Conservation (phyloP, 495 filamentous ascomycete species). For the Rhizodiscina lignyota region DNA sequence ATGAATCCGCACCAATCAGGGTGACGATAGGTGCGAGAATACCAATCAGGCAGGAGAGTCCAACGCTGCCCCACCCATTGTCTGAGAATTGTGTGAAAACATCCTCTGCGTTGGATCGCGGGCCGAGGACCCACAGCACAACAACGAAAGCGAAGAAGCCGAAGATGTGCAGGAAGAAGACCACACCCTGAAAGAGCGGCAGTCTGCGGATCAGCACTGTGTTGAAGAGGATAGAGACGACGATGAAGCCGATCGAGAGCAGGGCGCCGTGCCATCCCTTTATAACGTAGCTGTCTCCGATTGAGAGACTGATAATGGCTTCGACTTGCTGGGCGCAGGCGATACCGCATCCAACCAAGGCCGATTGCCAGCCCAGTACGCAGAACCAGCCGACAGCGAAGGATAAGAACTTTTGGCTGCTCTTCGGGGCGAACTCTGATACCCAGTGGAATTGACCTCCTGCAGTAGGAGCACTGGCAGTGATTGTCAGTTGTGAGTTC, state of each 20-base stretch:
- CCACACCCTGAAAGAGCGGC: slow-evolving; percentile 1
- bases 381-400: slow-evolving; percentile 17
- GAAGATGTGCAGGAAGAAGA: slow-evolving; percentile 30
- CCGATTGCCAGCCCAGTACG: slow-evolving; percentile 14
- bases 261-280: slow-evolving; percentile 16
- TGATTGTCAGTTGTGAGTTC: no score
- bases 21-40: slow-evolving; percentile 2
- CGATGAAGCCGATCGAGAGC: slow-evolving; percentile 13
- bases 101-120: neutral
- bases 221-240: slow-evolving; percentile 12
- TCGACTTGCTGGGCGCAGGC: slow-evolving; percentile 7
- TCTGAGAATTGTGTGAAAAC: slow-evolving; percentile 14
- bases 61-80: slow-evolving; percentile 8
- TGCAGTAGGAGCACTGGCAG: slow-evolving; percentile 13
- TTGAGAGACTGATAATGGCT: slow-evolving; percentile 11
- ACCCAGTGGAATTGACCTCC: slow-evolving; percentile 24
- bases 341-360: slow-evolving; percentile 7
- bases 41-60: slow-evolving; percentile 6
- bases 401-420: slow-evolving; percentile 14
- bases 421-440: slow-evolving; percentile 17
- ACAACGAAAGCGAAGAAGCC: slow-evolving; percentile 25
- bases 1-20: slow-evolving; percentile 7
- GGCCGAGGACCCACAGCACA: slow-evolving; percentile 7
- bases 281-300: slow-evolving; percentile 8
- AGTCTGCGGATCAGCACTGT: neutral